These are phyloP conservation scores for Leucogyrophana mollusca DNA, from an alignment of 768 basidiomycete genomes.

Conservation along the genomic window DNA sequence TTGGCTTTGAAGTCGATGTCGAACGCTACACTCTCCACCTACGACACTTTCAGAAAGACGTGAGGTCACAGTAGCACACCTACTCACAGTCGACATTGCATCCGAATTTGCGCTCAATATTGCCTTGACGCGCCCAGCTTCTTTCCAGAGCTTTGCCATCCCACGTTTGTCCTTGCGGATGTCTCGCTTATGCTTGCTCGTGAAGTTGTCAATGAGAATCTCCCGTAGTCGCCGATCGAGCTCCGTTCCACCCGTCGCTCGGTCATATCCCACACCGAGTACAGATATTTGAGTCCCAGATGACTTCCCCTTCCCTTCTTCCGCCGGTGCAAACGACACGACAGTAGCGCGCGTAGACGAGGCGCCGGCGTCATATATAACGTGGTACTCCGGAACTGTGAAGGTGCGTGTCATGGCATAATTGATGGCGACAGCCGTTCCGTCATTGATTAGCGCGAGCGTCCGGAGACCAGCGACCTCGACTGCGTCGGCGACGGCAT, in stretches of 20 bases:
- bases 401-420: conserved; percentile 97
- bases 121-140: conserved; percentile 86
- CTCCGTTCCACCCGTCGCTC: conserved; percentile 74
- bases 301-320: conserved; percentile 50
- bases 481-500: conserved; percentile 88
- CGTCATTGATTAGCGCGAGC: conserved; percentile 87
- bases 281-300: conserved; percentile 72
- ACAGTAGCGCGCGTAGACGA: conserved; percentile 77
- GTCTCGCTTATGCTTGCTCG: conserved; percentile 63
- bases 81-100: conserved; percentile 63
- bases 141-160: conserved; percentile 94
- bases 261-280: conserved; percentile 81
- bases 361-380: conserved; percentile 95
- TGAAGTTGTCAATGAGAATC: conserved; percentile 74
- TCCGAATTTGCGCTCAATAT: conserved; percentile 93
- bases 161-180: conserved; percentile 75
- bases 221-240: conserved; percentile 83
- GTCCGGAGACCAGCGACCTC: conserved; percentile 87
- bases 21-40: conserved; percentile 87
- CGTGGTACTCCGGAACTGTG: conserved; percentile 69
- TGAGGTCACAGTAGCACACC: conserved; percentile 1
- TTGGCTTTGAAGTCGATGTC: conserved; percentile 89
- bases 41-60: conserved; percentile 3
- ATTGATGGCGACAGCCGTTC: conserved; percentile 93
- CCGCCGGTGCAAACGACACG: conserved; percentile 56